Evolutionary conservation across 495 filamentous ascomycete genomes (phyloP).

Genomic region (Xylaria acuta): DNA sequence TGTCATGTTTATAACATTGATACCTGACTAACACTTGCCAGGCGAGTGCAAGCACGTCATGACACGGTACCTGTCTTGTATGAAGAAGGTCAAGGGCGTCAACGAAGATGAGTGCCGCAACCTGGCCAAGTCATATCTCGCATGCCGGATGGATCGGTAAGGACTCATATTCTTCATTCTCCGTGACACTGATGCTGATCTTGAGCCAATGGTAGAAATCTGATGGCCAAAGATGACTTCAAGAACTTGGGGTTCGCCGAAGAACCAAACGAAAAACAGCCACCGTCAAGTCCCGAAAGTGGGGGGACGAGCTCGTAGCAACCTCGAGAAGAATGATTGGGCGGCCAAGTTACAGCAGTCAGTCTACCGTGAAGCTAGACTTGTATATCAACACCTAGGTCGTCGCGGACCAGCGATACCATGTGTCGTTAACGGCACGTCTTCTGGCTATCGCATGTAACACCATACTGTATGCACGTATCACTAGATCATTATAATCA

Average conservation of each 20-base stretch:
- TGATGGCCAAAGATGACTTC: constrained; percentile 94
- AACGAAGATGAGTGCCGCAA: constrained; percentile 86
- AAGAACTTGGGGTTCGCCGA: constrained; percentile 87
- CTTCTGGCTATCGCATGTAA: constrained; percentile 1
- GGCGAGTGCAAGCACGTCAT: constrained; percentile 95
- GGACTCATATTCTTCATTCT: constrained; percentile 35
- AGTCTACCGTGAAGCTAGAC: constrained; percentile 3
- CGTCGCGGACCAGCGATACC: background rate
- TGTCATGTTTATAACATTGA: background rate
- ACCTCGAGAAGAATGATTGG: background rate
- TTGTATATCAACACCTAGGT: constrained; percentile 8
- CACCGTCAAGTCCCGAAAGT: constrained; percentile 30
- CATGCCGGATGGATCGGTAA: constrained; percentile 94
- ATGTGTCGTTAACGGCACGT: background rate
- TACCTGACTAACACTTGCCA: constrained; percentile 38
- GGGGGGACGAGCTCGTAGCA: constrained; percentile 4
- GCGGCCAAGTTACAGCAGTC: background rate
- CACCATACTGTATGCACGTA: background rate
- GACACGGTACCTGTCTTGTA: constrained; percentile 79
- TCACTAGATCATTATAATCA: background rate
- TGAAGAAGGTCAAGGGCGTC: constrained; percentile 78
- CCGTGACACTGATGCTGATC: background rate
- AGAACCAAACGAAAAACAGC: constrained; percentile 39
- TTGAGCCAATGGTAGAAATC: constrained; percentile 64
- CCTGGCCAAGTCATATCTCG: constrained; percentile 85